A percentile compares a stretch with the other conserved stretches of the same genome.
Evolutionary conservation across 371 early-diverging fungal genomes (phyloP).

Genomic region (Paraphysoderma sedebokerense): DNA sequence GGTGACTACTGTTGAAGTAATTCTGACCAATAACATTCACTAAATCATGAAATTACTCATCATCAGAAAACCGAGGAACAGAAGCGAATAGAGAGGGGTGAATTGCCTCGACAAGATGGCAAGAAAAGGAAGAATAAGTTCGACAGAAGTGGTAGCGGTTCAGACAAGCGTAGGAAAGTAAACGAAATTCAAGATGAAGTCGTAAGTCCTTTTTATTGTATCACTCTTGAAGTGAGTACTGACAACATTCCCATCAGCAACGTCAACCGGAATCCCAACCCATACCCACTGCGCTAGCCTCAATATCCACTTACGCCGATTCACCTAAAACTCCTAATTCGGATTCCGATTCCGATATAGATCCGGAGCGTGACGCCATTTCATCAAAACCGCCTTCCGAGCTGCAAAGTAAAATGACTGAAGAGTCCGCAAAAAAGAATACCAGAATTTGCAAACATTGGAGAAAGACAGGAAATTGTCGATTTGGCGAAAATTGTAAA

Average conservation of each 20-base stretch:
- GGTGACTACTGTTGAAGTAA: conserved; percentile 8
- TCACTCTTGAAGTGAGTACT: too few relatives aligned
- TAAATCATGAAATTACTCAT: too few relatives aligned
- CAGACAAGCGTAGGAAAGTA: conserved; percentile 2
- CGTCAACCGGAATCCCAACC: too few relatives aligned
- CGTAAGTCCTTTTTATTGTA: conserved; percentile 1
- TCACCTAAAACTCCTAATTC: too few relatives aligned
- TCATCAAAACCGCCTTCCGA: too few relatives aligned
- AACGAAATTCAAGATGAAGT: conserved; percentile 4
- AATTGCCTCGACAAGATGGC: background rate
- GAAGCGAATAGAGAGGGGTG: conserved; percentile 5
- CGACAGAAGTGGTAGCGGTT: background rate
- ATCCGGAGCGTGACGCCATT: too few relatives aligned
- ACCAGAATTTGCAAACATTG: conserved; percentile 2
- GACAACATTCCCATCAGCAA: too few relatives aligned
- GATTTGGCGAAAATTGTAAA: too few relatives aligned
- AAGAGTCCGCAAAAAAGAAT: conserved; percentile 1
- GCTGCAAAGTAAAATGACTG: background rate
- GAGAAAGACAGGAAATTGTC: conserved; percentile 4
- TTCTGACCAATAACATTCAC: background rate
- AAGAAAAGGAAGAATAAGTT: conserved; percentile 12
- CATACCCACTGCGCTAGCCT: too few relatives aligned
- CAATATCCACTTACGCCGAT: too few relatives aligned
- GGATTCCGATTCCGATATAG: too few relatives aligned
- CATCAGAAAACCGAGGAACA: conserved; percentile 5